Percentiles rank a stretch among this genome's conserved stretches.
Evolutionary conservation across 805 yeast genomes (phyloP).

Genomic region (Saturnispora gosingensis): DNA sequence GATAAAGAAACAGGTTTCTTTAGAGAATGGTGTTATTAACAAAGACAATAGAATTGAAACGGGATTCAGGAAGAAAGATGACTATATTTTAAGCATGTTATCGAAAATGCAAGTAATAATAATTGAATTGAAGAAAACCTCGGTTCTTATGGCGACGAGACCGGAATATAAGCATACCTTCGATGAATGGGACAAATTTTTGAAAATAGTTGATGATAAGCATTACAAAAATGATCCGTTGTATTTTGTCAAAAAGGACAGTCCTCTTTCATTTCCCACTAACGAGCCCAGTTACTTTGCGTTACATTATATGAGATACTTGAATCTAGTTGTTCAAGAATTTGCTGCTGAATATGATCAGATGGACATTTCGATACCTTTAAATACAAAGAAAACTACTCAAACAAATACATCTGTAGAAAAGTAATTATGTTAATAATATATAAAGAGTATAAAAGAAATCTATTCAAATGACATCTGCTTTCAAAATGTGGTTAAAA

Average conservation of each 20-base stretch:
- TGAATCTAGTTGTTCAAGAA: conserved; percentile 20
- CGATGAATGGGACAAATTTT: conserved; percentile 42
- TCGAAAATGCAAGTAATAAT: conserved; percentile 22
- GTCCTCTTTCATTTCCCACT: conserved; percentile 64
- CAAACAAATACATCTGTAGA: too few species aligned
- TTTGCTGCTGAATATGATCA: conserved; percentile 20
- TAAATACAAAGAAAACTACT: background rate
- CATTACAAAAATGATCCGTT: conserved; percentile 17
- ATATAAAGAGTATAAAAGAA: background rate
- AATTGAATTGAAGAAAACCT: conserved; percentile 25
- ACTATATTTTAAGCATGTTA: conserved; percentile 17
- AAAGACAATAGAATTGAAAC: conserved; percentile 13
- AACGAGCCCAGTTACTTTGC: conserved; percentile 56
- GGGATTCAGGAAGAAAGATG: conserved; percentile 19
- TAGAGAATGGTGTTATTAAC: conserved; percentile 6
- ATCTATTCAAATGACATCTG: background rate
- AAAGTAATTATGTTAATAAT: background rate
- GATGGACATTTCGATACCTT: background rate
- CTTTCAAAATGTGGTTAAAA: background rate
- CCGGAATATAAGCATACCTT: conserved; percentile 37
- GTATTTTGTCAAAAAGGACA: conserved; percentile 57
- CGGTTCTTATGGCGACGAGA: conserved; percentile 29
- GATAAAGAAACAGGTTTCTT: background rate
- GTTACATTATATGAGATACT: conserved; percentile 19
- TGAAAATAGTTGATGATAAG: conserved; percentile 25